phyloP scores from a whole-genome alignment of 1,284 basidiomycete species.

The Ustilago bromivora region DNA sequence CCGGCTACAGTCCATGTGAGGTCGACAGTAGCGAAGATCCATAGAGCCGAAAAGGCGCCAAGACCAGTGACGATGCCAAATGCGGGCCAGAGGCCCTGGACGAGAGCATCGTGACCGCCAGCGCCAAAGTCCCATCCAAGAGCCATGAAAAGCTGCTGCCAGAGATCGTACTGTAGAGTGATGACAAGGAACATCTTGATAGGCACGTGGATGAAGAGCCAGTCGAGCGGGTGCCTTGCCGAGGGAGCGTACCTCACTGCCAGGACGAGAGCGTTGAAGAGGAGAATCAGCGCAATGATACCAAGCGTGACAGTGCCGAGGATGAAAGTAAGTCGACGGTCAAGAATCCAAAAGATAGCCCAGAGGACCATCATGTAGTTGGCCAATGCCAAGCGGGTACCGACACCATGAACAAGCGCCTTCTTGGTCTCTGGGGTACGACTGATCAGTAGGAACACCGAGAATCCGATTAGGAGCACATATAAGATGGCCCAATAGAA shows the following conservation, averaged over 20 bases:
- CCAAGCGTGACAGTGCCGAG: constrained; percentile 54
- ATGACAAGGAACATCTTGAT: constrained; percentile 72
- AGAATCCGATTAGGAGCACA: constrained; percentile 80
- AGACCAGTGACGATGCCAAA: constrained; percentile 55
- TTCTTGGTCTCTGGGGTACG: constrained; percentile 81
- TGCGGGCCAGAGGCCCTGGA: constrained; percentile 56
- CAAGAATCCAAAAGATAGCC: constrained; percentile 81
- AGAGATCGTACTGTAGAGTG: constrained; percentile 71
- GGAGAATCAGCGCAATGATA: constrained; percentile 51
- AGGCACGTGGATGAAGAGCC: constrained; percentile 72
- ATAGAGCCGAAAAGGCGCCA: constrained; percentile 53
- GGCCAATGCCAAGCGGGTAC: constrained; percentile 80
- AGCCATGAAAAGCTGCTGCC: constrained; percentile 72
- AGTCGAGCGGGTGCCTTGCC: constrained; percentile 71
- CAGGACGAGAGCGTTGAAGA: constrained; percentile 58
- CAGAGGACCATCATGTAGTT: constrained; percentile 86
- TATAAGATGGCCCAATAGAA: constrained; percentile 75
- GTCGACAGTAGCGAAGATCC: constrained; percentile 63
- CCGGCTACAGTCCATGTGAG: constrained; percentile 57
- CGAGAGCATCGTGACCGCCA: constrained; percentile 35
- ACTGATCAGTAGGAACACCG: constrained; percentile 78
- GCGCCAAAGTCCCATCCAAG: constrained; percentile 70
- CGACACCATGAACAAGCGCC: constrained; percentile 75
- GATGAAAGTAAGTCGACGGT: constrained; percentile 53
- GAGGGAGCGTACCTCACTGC: constrained; percentile 65